A percentile compares a stretch with the other conserved stretches of the same genome.
These are phyloP conservation scores for Clitoria ternatea DNA, from an alignment of 306 rosid genomes.

Conservation along the genomic window DNA sequence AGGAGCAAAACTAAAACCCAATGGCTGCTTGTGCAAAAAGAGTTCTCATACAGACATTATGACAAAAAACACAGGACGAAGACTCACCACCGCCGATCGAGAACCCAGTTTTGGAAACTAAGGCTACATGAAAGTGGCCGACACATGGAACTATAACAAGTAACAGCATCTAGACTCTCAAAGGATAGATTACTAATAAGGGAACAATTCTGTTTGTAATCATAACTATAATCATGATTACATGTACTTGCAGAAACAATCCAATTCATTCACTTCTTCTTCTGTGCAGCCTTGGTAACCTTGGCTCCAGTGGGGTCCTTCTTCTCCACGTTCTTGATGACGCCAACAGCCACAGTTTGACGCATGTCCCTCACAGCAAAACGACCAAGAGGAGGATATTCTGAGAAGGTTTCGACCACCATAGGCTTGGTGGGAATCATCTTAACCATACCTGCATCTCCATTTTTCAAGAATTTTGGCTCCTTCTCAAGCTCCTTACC, in stretches of 20 bases:
- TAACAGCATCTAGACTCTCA: background rate
- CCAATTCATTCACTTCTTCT: conserved; percentile 20
- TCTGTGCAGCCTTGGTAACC: conserved; percentile 33
- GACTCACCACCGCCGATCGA: conserved; percentile 15
- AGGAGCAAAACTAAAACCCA: conserved; percentile 5
- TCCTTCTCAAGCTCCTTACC: conserved; percentile 26
- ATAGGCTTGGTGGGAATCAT: conserved; percentile 36
- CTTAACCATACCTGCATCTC: conserved; percentile 29
- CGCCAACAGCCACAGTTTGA: conserved; percentile 31
- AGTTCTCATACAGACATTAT: background rate
- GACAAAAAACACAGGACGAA: background rate
- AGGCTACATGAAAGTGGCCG: background rate
- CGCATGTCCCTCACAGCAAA: conserved; percentile 40
- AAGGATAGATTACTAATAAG: background rate
- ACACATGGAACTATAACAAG: background rate
- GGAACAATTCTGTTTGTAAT: background rate
- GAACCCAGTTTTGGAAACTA: conserved; percentile 15
- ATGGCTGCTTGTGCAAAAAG: conserved; percentile 12
- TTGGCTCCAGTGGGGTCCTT: conserved; percentile 28
- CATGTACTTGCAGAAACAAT: background rate
- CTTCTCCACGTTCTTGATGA: conserved; percentile 27
- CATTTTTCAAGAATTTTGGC: conserved; percentile 25
- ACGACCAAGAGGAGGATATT: conserved; percentile 34
- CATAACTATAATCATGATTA: background rate
- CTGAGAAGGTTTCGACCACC: conserved; percentile 28